Percentiles rank a stretch among this genome's conserved stretches.
Conservation (phyloP, 495 filamentous ascomycete species). For the Jackrogersella minutella region DNA sequence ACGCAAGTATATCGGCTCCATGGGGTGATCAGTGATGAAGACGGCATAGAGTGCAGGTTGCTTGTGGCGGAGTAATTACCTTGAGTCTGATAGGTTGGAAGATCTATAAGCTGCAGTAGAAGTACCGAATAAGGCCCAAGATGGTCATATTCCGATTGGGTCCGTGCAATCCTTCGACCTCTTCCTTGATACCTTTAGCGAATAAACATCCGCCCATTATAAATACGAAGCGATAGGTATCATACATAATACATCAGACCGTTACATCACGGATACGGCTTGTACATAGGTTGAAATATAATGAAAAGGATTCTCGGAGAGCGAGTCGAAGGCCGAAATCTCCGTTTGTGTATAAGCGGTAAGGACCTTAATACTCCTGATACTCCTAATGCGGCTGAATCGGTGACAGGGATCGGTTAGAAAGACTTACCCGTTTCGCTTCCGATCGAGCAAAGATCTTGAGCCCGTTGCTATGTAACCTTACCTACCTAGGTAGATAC, state of each 20-base stretch:
- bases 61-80: conserved; percentile 16
- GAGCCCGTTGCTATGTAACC: too few species aligned
- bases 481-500: not conserved
- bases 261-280: not conserved
- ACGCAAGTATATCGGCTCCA: not conserved
- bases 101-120: not conserved
- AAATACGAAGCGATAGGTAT: conserved; percentile 4
- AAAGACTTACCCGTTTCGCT: not conserved
- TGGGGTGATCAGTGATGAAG: not conserved
- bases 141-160: conserved; percentile 4
- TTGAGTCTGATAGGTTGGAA: not conserved
- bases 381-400: conserved; percentile 5
- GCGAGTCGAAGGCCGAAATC: not conserved
- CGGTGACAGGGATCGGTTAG: not conserved
- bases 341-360: not conserved
- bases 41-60: not conserved
- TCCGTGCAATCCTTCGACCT: not conserved
- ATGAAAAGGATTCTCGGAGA: not conserved
- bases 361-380: too few species aligned
- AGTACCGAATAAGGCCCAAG: not conserved
- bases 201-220: conserved; percentile 12
- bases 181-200: not conserved
- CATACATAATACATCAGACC: not conserved
- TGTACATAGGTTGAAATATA: not conserved
- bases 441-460: too few species aligned